Percentiles rank a stretch among this genome's conserved stretches.
These are phyloP conservation scores for Populus trichocarpa DNA, from an alignment of 441 rosid species.

Conservation along the genomic window DNA sequence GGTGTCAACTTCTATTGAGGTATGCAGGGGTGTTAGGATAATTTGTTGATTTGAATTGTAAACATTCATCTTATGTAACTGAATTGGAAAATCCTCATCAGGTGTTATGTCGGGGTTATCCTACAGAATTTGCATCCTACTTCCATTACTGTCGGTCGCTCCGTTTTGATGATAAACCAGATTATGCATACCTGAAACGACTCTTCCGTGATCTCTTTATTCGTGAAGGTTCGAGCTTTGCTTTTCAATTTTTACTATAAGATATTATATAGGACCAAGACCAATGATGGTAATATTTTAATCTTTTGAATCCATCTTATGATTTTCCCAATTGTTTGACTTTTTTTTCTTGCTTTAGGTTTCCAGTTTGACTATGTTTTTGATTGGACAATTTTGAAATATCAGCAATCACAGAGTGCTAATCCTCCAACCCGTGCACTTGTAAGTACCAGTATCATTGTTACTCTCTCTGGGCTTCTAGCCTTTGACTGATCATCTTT, in stretches of 20 bases:
- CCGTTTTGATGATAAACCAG: conserved; percentile 96
- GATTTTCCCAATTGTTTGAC: not conserved
- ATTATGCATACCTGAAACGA: conserved; percentile 86
- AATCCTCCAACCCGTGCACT: conserved; percentile 71
- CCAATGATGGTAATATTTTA: not conserved
- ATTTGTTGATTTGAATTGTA: not conserved
- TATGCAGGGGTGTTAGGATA: conserved; percentile 15
- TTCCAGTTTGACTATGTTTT: conserved; percentile 96
- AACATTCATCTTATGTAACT: conserved; percentile 6
- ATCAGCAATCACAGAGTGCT: conserved; percentile 39
- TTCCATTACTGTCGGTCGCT: conserved; percentile 93
- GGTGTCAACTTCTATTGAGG: conserved; percentile 89
- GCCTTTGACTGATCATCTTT: not conserved
- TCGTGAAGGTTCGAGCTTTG: conserved; percentile 72
- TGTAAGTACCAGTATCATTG: conserved; percentile 28
- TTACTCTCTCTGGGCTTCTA: not conserved
- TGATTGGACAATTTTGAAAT: conserved; percentile 77
- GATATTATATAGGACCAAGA: not conserved
- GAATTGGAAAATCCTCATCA: conserved; percentile 25
- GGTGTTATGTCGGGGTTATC: conserved; percentile 94
- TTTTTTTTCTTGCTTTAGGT: conserved; percentile 40
- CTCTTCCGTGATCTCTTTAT: conserved; percentile 94
- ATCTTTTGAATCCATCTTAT: not conserved
- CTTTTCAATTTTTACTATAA: conserved; percentile 9
- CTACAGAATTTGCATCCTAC: conserved; percentile 94